phyloP scores from a whole-genome alignment of 345 rosid species.

The Hypericum androsaemum region DNA sequence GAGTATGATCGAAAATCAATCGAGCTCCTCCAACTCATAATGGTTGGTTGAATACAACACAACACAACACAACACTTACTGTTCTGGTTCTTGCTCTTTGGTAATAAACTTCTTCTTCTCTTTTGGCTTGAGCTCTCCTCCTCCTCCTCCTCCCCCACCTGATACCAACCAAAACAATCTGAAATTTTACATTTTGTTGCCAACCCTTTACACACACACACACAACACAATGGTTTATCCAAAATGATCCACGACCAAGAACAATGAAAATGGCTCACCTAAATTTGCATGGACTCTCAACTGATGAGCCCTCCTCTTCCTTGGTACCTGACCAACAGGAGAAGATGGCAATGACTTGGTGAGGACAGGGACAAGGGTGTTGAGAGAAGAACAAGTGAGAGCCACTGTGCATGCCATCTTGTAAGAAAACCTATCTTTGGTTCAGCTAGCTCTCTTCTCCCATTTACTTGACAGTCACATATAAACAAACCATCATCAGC shows the following conservation, averaged over 20 bases:
- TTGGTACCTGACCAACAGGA: conserved; percentile 18
- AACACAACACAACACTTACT: conserved; percentile 33
- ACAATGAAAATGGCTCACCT: conserved; percentile 25
- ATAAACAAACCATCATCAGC: too few relatives aligned
- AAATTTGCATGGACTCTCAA: conserved; percentile 51
- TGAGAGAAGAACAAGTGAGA: conserved; percentile 25
- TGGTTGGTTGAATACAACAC: too few relatives aligned
- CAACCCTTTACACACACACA: not conserved
- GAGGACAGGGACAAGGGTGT: conserved; percentile 15
- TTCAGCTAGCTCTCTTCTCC: too few relatives aligned
- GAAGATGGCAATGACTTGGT: conserved; percentile 19
- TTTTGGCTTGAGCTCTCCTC: conserved; percentile 61
- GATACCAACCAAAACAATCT: not conserved
- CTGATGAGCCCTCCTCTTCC: conserved; percentile 15
- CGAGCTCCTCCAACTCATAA: too few relatives aligned
- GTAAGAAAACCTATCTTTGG: too few relatives aligned
- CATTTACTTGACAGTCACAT: too few relatives aligned
- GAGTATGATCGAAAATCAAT: too few relatives aligned
- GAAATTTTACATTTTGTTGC: not conserved
- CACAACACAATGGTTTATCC: not conserved
- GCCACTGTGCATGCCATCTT: conserved; percentile 47
- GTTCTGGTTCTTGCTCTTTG: conserved; percentile 81
- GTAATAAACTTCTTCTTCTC: conserved; percentile 79
- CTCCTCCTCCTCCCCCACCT: conserved; percentile 42
- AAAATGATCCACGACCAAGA: not conserved